phyloP scores from a whole-genome alignment of 176 grass and related monocot genomes.

The Ampelocalamus luodianensis region DNA sequence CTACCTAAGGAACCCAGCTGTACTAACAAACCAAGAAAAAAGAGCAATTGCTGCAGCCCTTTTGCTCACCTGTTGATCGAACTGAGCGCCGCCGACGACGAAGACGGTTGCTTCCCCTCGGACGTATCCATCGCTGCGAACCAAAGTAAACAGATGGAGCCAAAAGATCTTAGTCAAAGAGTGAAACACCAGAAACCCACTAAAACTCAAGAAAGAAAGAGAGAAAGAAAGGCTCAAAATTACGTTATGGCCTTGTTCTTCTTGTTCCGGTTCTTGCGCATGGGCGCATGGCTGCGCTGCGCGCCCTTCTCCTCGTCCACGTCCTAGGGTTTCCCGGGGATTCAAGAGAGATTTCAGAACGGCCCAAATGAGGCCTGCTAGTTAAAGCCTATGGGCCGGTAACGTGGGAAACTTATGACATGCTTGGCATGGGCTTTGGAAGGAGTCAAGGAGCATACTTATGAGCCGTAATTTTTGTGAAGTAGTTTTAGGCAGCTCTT shows the following conservation, averaged over 20 bases:
- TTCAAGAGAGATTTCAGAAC: too few species aligned
- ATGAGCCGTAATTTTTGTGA: not conserved
- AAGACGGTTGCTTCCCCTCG: conserved; percentile 41
- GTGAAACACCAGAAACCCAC: not conserved
- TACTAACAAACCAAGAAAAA: not conserved
- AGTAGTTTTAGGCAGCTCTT: too few species aligned
- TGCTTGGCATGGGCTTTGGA: not conserved
- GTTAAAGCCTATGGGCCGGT: not conserved
- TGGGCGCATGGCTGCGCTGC: too few species aligned
- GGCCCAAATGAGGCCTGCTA: not conserved
- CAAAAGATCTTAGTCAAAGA: not conserved
- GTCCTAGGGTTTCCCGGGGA: conserved; percentile 55
- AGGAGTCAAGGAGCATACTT: not conserved
- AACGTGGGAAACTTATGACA: not conserved
- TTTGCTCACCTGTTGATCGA: conserved; percentile 60
- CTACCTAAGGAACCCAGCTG: not conserved
- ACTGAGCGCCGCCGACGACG: conserved; percentile 39
- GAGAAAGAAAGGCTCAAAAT: not conserved
- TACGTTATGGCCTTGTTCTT: conserved; percentile 67
- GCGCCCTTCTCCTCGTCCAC: conserved; percentile 12
- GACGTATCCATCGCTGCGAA: conserved; percentile 76
- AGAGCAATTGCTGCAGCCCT: not conserved
- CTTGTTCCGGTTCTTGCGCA: conserved; percentile 81
- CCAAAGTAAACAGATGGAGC: not conserved
- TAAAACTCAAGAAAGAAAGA: not conserved